These are phyloP conservation scores for Microascus cirrosus DNA, from an alignment of 2,329 filamentous ascomycete genomes.

Conservation along the genomic window DNA sequence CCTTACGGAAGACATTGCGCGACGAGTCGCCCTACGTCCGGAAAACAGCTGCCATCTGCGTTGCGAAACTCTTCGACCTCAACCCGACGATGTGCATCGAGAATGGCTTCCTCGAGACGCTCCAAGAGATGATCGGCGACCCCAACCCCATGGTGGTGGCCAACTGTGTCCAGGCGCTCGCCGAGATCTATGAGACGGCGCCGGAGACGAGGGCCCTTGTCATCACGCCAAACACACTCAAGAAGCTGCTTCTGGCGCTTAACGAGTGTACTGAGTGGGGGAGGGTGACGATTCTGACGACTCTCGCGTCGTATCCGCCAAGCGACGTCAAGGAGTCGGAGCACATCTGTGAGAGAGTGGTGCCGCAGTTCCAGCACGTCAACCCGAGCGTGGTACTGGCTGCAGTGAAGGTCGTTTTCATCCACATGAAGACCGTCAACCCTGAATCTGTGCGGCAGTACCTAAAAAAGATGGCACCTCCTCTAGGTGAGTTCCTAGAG, in stretches of 20 bases:
- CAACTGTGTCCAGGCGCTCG: slow-evolving; percentile 87
- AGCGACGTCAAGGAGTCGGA: slow-evolving; percentile 90
- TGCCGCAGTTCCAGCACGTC: slow-evolving; percentile 95
- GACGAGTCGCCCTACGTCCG: slow-evolving; percentile 98
- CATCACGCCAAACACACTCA: slow-evolving; percentile 71
- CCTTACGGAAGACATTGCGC: slow-evolving; percentile 84
- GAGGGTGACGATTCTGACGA: slow-evolving; percentile 82
- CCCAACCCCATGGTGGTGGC: slow-evolving; percentile 99
- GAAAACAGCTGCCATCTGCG: slow-evolving; percentile 95
- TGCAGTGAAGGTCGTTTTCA: slow-evolving; percentile 95
- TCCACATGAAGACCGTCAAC: slow-evolving; percentile 82
- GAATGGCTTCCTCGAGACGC: slow-evolving; percentile 85
- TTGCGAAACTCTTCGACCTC: slow-evolving; percentile 94
- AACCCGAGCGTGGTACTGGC: slow-evolving; percentile 94
- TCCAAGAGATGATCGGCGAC: slow-evolving; percentile 94
- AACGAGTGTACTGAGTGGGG: slow-evolving; percentile 99
- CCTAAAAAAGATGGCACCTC: slow-evolving; percentile 97
- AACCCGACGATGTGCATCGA: slow-evolving; percentile 89
- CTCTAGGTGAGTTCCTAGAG: slow-evolving; percentile 53
- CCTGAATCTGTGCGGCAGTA: slow-evolving; percentile 73
- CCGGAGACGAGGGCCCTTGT: slow-evolving; percentile 82
- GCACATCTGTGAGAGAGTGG: slow-evolving; percentile 93
- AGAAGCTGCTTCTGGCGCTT: slow-evolving; percentile 91
- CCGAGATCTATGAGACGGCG: slow-evolving; percentile 81
- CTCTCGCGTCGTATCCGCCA: slow-evolving; percentile 78